These are phyloP conservation scores for Schizochytrium sp. DNA, from an alignment of 108 stramenopile species.

Conservation along the genomic window DNA sequence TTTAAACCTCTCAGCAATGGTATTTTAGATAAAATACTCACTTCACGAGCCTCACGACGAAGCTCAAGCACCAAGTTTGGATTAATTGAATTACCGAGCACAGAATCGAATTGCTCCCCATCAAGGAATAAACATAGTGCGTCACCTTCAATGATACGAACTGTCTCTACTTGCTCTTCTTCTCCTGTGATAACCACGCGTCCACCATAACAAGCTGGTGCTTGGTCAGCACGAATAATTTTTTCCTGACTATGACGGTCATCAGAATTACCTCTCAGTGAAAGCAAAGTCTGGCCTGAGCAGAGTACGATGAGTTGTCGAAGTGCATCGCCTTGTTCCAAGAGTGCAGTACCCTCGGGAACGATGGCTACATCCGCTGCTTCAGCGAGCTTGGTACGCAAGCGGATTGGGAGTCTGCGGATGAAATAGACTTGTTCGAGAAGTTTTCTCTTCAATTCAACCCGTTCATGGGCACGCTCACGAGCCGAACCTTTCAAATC, in stretches of 20 bases:
- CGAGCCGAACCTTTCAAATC: neutral
- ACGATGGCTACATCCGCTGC: neutral
- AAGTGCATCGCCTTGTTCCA: neutral
- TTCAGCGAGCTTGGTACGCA: neutral
- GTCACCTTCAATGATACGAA: neutral
- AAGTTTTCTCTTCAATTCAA: neutral
- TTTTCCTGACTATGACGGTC: neutral
- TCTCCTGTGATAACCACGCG: neutral
- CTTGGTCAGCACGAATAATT: neutral
- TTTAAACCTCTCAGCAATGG: conserved; percentile 9
- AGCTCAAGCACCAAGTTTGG: neutral
- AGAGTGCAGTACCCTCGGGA: neutral
- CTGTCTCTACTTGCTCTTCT: neutral
- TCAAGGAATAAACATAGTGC: neutral
- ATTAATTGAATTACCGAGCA: neutral
- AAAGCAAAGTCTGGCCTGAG: neutral
- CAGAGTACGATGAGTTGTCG: neutral
- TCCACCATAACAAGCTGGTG: neutral
- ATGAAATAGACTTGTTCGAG: neutral
- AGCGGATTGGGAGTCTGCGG: neutral
- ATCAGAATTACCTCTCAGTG: neutral
- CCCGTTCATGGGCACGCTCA: neutral
- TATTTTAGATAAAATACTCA: neutral
- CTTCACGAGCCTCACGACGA: neutral
- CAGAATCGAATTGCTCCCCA: neutral